phyloP scores from a whole-genome alignment of 805 yeast genomes.

The Myxozyma kluyveri region DNA sequence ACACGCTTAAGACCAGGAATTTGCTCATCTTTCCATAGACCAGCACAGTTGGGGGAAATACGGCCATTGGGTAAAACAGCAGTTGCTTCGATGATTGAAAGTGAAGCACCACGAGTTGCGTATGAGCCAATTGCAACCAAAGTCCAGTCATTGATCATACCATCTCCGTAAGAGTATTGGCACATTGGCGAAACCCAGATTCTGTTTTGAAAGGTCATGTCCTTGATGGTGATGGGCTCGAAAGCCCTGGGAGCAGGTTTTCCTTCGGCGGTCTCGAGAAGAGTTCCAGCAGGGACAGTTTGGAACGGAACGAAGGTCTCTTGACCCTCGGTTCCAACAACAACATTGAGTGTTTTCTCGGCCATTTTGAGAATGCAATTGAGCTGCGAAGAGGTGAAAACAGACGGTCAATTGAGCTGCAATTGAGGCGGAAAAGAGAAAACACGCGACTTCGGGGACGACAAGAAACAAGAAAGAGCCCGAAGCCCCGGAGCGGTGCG shows the following conservation, averaged over 20 bases:
- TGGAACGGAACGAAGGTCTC: slow-evolving; percentile 39
- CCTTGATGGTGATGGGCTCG: slow-evolving; percentile 45
- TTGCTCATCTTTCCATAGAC: slow-evolving; percentile 52
- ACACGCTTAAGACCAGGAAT: slow-evolving; percentile 45
- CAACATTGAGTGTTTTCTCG: no score
- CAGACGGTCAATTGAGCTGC: not conserved
- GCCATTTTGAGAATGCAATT: not conserved
- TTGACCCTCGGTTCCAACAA: slow-evolving; percentile 13
- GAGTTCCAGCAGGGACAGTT: slow-evolving; percentile 41
- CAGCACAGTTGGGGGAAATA: slow-evolving; percentile 47
- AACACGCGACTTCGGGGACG: no score
- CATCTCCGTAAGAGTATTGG: slow-evolving; percentile 48
- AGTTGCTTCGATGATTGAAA: slow-evolving; percentile 49
- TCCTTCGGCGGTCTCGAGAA: slow-evolving; percentile 28
- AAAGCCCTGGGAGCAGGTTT: slow-evolving; percentile 43
- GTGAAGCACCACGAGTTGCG: slow-evolving; percentile 51
- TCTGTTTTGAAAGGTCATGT: slow-evolving; percentile 48
- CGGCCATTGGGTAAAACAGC: slow-evolving; percentile 46
- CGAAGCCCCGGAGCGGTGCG: no score
- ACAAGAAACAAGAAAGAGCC: no score
- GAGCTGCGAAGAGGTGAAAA: not conserved
- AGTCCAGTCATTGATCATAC: slow-evolving; percentile 48
- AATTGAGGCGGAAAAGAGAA: not conserved
- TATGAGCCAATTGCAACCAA: slow-evolving; percentile 49
- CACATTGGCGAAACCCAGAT: slow-evolving; percentile 45